Conservation (phyloP, 2,329 filamentous ascomycete genomes). For the Bipolaris cookei region DNA sequence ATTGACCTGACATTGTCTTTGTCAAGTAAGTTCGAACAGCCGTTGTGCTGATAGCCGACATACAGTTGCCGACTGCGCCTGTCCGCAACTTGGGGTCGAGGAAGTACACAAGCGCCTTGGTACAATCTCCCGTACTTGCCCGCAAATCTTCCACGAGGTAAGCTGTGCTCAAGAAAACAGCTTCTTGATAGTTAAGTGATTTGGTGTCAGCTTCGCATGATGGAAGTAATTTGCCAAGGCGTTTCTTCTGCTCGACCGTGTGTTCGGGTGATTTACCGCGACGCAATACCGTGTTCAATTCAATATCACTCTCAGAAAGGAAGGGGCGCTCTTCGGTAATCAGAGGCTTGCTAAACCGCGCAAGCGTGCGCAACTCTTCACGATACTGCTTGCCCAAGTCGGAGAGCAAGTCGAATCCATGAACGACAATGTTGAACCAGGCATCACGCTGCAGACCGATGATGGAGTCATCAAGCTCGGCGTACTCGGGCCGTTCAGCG, state of each 20-base stretch:
- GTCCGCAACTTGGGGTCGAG: slow-evolving; percentile 81
- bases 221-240: slow-evolving; percentile 75
- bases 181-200: slow-evolving; percentile 83
- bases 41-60: slow-evolving; percentile 67
- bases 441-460: slow-evolving; percentile 81
- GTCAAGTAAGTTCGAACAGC: slow-evolving; percentile 80
- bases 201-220: slow-evolving; percentile 79
- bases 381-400: slow-evolving; percentile 74
- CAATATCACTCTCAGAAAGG: slow-evolving; percentile 92
- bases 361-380: slow-evolving; percentile 81
- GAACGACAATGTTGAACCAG: slow-evolving; percentile 97
- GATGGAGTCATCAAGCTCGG: slow-evolving; percentile 55
- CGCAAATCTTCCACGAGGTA: slow-evolving; percentile 88
- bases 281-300: slow-evolving; percentile 90
- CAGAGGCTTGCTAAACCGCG: slow-evolving; percentile 83
- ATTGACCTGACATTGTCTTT: slow-evolving; percentile 73
- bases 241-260: slow-evolving; percentile 79
- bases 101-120: slow-evolving; percentile 88
- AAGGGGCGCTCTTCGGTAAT: slow-evolving; percentile 89
- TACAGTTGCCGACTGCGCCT: slow-evolving; percentile 66
- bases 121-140: slow-evolving; percentile 86
- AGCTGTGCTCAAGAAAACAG: slow-evolving; percentile 89
- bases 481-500: slow-evolving; percentile 65
- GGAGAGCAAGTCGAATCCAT: slow-evolving; percentile 82
- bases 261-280: slow-evolving; percentile 83